Evolutionary conservation across 176 grass and related monocot genomes (phyloP).

Genomic region (Hordeum vulgare): MorexV3_pseudomolecules_assembly NC_058520.1:433149070-433149569

Average conservation of each 20-base stretch:
- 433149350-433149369: constrained; percentile 27
- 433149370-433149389: constrained; percentile 34
- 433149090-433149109: constrained; percentile 32
- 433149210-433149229: constrained; percentile 17
- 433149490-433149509: constrained; percentile 32
- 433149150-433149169: background rate
- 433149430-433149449: constrained; percentile 81
- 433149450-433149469: constrained; percentile 83
- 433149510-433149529: constrained; percentile 38
- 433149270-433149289: constrained; percentile 47
- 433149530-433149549: constrained; percentile 25
- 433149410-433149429: constrained; percentile 43
- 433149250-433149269: constrained; percentile 39
- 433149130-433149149: constrained; percentile 11
- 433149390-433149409: constrained; percentile 23
- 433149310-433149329: constrained; percentile 49
- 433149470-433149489: constrained; percentile 8
- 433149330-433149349: constrained; percentile 42
- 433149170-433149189: background rate
- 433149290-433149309: constrained; percentile 44
- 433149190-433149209: constrained; percentile 31
- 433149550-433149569: constrained; percentile 28
- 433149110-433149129: background rate
- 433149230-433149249: constrained; percentile 5
- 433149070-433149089: constrained; percentile 2